A percentile compares a stretch with the other conserved stretches of the same genome.
Evolutionary conservation across 2,329 filamentous ascomycete species (phyloP).

Genomic region (Ramularia endophylla): DNA sequence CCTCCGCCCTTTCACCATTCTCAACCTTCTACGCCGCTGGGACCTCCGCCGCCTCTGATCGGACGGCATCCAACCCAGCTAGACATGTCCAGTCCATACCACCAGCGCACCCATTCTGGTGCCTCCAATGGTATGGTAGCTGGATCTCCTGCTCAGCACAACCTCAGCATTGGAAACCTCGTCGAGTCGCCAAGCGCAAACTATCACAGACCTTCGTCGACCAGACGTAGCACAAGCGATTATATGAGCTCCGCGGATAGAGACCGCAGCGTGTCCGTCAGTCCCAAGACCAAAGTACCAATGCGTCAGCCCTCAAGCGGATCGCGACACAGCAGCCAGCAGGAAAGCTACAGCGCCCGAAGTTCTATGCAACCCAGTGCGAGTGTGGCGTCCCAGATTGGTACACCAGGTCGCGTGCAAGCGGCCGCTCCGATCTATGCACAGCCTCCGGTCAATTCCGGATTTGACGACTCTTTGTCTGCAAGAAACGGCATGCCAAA

Average conservation of each 20-base stretch:
- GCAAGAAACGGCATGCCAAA: conserved; percentile 3
- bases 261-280: conserved; percentile 67
- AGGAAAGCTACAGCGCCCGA: conserved; percentile 24
- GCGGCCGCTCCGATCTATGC: conserved; percentile 10
- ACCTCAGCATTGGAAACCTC: conserved; percentile 34
- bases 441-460: conserved; percentile 13
- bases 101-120: conserved; percentile 28
- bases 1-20: conserved; percentile 27
- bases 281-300: conserved; percentile 59
- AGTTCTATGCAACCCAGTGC: conserved; percentile 20
- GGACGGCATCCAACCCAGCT: conserved; percentile 22
- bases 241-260: conserved; percentile 55
- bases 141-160: conserved; percentile 26
- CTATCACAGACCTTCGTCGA: conserved; percentile 21
- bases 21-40: conserved; percentile 45
- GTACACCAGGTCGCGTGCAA: conserved; percentile 21
- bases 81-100: conserved; percentile 28
- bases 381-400: conserved; percentile 15
- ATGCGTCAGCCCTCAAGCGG: conserved; percentile 25
- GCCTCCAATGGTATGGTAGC: conserved; percentile 25
- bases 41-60: conserved; percentile 35
- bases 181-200: conserved; percentile 32
- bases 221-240: conserved; percentile 24
- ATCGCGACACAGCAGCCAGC: conserved; percentile 29
- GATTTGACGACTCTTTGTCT: conserved; percentile 18